Conservation (phyloP, 106 monocot species). For the Allium cepa region DNA sequence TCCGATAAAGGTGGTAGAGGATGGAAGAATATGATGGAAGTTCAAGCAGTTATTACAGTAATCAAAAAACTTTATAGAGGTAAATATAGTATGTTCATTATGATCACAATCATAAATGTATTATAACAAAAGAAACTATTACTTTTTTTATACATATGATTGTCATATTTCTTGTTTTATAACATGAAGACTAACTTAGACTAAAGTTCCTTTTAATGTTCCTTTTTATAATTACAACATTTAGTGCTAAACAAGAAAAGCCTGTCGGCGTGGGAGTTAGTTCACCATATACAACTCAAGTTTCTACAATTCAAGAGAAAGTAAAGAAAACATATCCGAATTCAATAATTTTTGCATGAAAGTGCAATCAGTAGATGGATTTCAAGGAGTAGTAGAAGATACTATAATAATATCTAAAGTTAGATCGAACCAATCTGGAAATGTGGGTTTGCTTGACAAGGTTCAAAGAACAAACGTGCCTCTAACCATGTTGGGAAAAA, state of each 20-base stretch:
- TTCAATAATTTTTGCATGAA: constrained; percentile 20
- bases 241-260: background rate
- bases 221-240: constrained; percentile 14
- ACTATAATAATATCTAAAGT: constrained; percentile 54
- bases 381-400: constrained; percentile 65
- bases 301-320: constrained; percentile 25
- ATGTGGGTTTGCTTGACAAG: constrained; percentile 47
- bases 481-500: constrained; percentile 38
- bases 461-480: constrained; percentile 33
- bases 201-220: background rate
- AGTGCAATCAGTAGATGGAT: constrained; percentile 62
- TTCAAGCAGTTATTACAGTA: constrained; percentile 23
- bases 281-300: constrained; percentile 61
- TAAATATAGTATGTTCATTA: background rate
- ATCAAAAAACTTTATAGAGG: constrained; percentile 12
- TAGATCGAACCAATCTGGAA: constrained; percentile 37
- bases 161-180: too few relatives aligned
- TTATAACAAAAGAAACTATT: too few relatives aligned
- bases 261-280: constrained; percentile 39
- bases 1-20: constrained; percentile 22
- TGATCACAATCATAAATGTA: too few relatives aligned
- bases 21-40: constrained; percentile 50
- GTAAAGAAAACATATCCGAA: constrained; percentile 18
- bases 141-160: too few relatives aligned
- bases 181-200: background rate